Evolutionary conservation across 1,139 yeast genomes (phyloP).

Genomic region (Zygotorulaspora mrakii): DNA sequence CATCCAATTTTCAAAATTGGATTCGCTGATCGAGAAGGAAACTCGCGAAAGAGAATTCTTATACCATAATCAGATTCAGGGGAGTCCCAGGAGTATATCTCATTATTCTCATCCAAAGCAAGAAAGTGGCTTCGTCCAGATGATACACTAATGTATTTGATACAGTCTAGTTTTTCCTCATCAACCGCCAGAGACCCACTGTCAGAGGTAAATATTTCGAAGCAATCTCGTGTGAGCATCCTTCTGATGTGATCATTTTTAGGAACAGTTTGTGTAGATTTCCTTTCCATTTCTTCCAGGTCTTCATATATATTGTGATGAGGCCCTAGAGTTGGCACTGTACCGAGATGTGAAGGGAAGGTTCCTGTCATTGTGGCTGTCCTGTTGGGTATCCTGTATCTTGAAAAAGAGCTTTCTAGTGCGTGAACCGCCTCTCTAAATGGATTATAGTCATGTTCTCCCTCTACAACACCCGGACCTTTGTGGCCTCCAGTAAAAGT

Average conservation of each 20-base stretch:
- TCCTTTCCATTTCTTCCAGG: conserved; percentile 24
- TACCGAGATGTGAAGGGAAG: conserved; percentile 16
- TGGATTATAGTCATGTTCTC: conserved; percentile 35
- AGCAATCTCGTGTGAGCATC: conserved; percentile 30
- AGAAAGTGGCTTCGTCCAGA: conserved; percentile 67
- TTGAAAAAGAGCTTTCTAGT: conserved; percentile 24
- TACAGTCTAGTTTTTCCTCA: conserved; percentile 22
- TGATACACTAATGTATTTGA: conserved; percentile 48
- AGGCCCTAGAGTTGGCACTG: conserved; percentile 25
- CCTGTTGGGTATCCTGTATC: conserved; percentile 14
- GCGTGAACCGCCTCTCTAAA: conserved; percentile 27
- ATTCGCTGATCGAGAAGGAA: conserved; percentile 25
- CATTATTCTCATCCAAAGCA: conserved; percentile 53
- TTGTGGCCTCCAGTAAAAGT: conserved; percentile 45
- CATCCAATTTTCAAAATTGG: conserved; percentile 51
- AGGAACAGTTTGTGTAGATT: conserved; percentile 23
- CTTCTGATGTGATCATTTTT: conserved; percentile 31
- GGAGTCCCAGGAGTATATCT: conserved; percentile 64
- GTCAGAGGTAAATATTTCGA: conserved; percentile 23
- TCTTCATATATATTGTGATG: conserved; percentile 30
- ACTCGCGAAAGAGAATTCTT: conserved; percentile 41
- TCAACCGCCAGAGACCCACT: conserved; percentile 13
- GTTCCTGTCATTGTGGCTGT: conserved; percentile 26
- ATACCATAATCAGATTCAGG: conserved; percentile 46
- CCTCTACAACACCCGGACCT: conserved; percentile 39